Conservation (phyloP, 2,329 filamentous ascomycete genomes). For the Dryadomyces sulphureus region DNA sequence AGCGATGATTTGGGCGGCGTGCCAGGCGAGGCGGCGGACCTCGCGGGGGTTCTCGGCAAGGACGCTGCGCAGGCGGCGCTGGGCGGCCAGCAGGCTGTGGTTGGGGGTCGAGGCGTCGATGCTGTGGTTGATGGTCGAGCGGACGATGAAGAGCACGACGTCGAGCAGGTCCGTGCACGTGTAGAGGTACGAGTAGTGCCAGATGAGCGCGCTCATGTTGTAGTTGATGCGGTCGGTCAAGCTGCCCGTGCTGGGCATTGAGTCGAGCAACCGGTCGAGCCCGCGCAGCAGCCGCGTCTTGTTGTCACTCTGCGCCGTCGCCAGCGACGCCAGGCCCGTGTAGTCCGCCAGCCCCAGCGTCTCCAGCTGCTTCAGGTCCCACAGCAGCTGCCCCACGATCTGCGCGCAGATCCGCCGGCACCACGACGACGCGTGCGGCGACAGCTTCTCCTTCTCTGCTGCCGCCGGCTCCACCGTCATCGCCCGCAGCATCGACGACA, state of each 20-base stretch:
- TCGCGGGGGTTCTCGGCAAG: neutral
- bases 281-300: neutral
- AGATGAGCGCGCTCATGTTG: slow-evolving; percentile 15
- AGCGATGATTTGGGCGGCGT: neutral
- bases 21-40: neutral
- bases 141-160: slow-evolving; percentile 14
- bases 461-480: neutral
- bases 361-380: neutral
- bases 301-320: neutral
- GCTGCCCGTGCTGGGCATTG: too few species aligned
- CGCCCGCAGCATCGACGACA: neutral
- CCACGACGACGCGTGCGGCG: neutral
- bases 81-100: neutral
- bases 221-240: neutral
- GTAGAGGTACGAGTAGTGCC: slow-evolving; percentile 17
- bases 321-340: neutral
- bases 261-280: neutral
- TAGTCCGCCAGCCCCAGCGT: neutral
- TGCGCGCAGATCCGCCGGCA: neutral
- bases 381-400: neutral
- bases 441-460: neutral
- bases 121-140: too few species aligned
- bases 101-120: neutral
- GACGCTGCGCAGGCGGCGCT: neutral
- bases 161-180: slow-evolving; percentile 16